Evolutionary conservation across 768 basidiomycete genomes (phyloP), one percentile per base, ranked within the genome.

Genomic region (Lepiota venenata): DNA sequence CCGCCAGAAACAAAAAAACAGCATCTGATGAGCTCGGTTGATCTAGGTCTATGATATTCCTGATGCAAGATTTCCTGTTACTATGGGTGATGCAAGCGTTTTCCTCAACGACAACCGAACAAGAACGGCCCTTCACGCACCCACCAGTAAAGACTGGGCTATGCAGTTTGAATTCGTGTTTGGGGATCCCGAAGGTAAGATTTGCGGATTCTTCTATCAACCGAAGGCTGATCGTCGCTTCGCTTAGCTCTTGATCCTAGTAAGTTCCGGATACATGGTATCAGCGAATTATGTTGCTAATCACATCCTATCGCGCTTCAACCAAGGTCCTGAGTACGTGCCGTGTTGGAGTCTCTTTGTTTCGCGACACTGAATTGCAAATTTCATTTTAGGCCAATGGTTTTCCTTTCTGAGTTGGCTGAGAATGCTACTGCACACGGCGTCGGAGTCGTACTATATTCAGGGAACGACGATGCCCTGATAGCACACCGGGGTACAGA

Each of bases 401-500:
- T 69, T 20, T 87, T 86, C 66, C 69, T 88, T 27, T 72, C 76
- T 0, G 84, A 84, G 25, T 74, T 88, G n/a, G 85, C 86, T 3
- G 76, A 81, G 11, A 88, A 88, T 56, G 79, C 81, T 18, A 76
- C 84, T 0, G 71, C 70, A 1, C 76, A 76, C 4, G 65, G 72
- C 21, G 66, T 89, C 21, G 69, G 71, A 1, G 66, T 87, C n/a
- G 69, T 87, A 9, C 64, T 88, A 14, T 87, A 71, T 63, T 86
- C 85, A 21, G 87, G 81, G 12, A 88, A 88, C 60, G 82, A 87
- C 57, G 87, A 89, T 64, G 71, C 81, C 6, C 78, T 88, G 20
- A 71, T 87, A 45, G 71, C 85, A 1, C 87, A 87, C 60, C 70
- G 75, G 22, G 79, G 84, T 12, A 81, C 83, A 35, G 81, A 88